A percentile compares a stretch with the other conserved stretches of the same genome.
These are phyloP conservation scores for Moricandia moricandioides DNA, from an alignment of 345 rosid species.

Conservation along the genomic window DNA sequence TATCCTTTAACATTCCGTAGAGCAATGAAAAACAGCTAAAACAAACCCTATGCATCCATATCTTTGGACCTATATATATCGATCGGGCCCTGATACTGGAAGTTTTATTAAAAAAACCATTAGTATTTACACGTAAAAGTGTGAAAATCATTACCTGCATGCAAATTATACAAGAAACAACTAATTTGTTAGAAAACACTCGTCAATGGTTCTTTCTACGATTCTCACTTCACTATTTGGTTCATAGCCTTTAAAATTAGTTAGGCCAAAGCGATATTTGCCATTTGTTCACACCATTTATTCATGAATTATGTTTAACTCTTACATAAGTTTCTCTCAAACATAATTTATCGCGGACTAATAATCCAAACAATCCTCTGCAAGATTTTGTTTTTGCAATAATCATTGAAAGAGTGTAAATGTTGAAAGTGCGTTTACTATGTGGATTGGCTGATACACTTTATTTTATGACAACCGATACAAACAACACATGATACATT, in stretches of 20 bases:
- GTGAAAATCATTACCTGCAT: too few relatives aligned
- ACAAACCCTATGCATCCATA: too few relatives aligned
- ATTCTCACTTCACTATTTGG: neutral
- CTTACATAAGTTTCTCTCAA: neutral
- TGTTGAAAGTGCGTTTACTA: conserved; percentile 1
- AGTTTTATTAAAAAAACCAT: too few relatives aligned
- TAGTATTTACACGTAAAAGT: too few relatives aligned
- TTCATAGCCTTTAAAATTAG: neutral
- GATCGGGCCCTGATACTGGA: too few relatives aligned
- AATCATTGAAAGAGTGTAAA: neutral
- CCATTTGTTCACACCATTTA: neutral
- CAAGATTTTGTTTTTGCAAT: neutral
- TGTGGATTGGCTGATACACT: neutral
- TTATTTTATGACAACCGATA: conserved; percentile 17
- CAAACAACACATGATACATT: conserved; percentile 19
- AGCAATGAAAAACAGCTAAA: neutral
- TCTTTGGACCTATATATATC: too few relatives aligned
- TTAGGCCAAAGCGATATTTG: neutral
- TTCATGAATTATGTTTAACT: neutral
- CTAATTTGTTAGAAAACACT: too few relatives aligned
- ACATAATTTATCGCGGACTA: too few relatives aligned
- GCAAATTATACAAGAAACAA: too few relatives aligned
- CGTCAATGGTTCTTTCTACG: too few relatives aligned
- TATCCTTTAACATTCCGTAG: too few relatives aligned
- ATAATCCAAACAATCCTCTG: too few relatives aligned